Evolutionary conservation across 176 grass and related monocot genomes (phyloP), one percentile per base, ranked within the genome.

Genomic region (Phragmites australis): DNA sequence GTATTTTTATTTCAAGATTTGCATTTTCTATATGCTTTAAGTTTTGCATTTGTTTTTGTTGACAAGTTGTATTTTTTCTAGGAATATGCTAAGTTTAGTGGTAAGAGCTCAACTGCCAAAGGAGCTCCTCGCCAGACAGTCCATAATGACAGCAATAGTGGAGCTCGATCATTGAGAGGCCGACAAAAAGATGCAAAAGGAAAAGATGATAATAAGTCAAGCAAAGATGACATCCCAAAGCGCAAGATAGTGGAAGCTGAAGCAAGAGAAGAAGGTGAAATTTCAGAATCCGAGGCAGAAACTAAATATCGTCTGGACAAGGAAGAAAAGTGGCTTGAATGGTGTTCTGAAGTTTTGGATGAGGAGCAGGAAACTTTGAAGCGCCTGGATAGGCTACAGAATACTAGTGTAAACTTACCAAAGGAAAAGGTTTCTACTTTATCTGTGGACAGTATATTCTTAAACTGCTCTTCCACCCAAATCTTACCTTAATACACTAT

Each of bases 181-280:
- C 81, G 88, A 18, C 72, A 82, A 60, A 99, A 89, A 77, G 90
- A 95, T 77, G 63, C 45, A 68, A 91, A 65, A 55, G 76, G 74
- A 78, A 89, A 90, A 78, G 82, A 82, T 37, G 89, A 85, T 70
- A 83, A 60, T 87, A 93, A 91, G 77, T 59, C 47, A 65, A 82
- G 73, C 44, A 91, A 84, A 72, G 87, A 85, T 30, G 89, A 88
- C 43, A 48, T 86, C 77, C 86, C 81, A 69, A 98, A 93, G 74
- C 87, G 62, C 75, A 87, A 92, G 64, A 75, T 81, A 52, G 90
- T 87, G 64, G 92, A 99, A 85, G 75, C 86, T 66, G 92, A 99
- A 78, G 90, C 89, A 68, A 99, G 93, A 83, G 96, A 99, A 86
- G 96, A 99, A 89, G 96, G 96, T 80, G 96, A 99, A 89, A 99